Base-by-base conservation (phyloP, 2,329 filamentous ascomycete species). In the Neocucurbitaria cava region DNA sequence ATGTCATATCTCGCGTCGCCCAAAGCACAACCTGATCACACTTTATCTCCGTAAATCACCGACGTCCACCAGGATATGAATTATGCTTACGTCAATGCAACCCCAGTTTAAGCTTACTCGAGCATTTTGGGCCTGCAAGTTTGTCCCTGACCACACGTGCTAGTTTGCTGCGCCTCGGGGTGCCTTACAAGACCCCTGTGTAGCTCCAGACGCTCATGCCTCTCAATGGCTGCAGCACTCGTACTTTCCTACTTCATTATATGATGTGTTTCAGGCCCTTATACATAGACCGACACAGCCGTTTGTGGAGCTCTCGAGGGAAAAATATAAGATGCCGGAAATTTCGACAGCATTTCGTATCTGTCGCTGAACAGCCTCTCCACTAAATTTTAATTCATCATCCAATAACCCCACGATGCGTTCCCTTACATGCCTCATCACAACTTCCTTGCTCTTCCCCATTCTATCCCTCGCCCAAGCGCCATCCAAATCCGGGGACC, bases 401-500 rank as follows among this genome's bases (percentile, higher is more conserved):
- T 31, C 28, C 28, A 31, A 11, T 11, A 11, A 11, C 13, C 13
- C 28, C 28, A 31, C 28, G 28, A 35, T 35, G 31, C 31, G 15
- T n/a, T 35, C 31, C 13, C 15, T 35, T 4, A 35, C 5, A 13
- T n/a, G 31, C 31, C 13, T 35, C 2, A 17, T 35, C 5, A 35
- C 21, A 35, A 47, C 42, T 5, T 20, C 46, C 5, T 8, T 46
- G 36, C 18, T 52, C 24, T 7, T 53, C 24, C 21, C 31, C 5
- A 8, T 15, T 28, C 2, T 39, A 7, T 42, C 48, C 1, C 15
- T 31, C 30, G 49, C 55, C 1, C 51, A 57, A 35, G 56, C 45
- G 0, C 64, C 61, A 8, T 41, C 52, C 0, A 58, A 62, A 46
- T 48, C 52, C 3, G 68, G 65, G 24, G 39, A 17, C 8, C 46